Evolutionary conservation across 257 asterid species (phyloP).

Genomic region (Solanum neorickii): DNA sequence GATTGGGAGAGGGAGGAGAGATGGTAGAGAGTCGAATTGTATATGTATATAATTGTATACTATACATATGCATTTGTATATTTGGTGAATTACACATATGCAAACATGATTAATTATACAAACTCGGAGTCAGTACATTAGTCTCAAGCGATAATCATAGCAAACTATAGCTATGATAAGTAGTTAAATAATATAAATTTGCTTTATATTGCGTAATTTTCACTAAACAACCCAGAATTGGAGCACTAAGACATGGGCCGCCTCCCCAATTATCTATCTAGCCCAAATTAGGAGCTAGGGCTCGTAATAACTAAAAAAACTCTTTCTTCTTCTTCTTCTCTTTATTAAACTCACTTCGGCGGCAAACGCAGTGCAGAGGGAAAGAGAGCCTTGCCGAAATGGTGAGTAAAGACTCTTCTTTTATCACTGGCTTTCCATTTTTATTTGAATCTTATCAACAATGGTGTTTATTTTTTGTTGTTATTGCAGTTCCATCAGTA

Average conservation of each 20-base stretch:
- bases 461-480: not conserved
- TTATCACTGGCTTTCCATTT: not conserved
- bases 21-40: too few species aligned
- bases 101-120: too few species aligned
- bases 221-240: too few species aligned
- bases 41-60: too few species aligned
- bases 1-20: too few species aligned
- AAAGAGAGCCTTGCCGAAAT: slow-evolving; percentile 12
- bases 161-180: too few species aligned
- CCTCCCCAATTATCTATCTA: not conserved
- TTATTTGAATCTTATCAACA: not conserved
- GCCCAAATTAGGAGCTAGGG: not conserved
- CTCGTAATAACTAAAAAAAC: not conserved
- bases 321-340: not conserved
- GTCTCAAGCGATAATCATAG: rapidly evolving
- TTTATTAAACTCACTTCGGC: not conserved
- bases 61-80: too few species aligned
- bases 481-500: slow-evolving; percentile 65
- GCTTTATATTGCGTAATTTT: too few species aligned
- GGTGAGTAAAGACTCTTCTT: slow-evolving; percentile 23
- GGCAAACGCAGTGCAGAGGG: not conserved
- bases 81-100: too few species aligned
- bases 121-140: too few species aligned
- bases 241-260: not conserved
- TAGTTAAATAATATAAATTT: too few species aligned